Base-by-base conservation (phyloP, 768 basidiomycete species). In the Hydnum rufescens region DNA sequence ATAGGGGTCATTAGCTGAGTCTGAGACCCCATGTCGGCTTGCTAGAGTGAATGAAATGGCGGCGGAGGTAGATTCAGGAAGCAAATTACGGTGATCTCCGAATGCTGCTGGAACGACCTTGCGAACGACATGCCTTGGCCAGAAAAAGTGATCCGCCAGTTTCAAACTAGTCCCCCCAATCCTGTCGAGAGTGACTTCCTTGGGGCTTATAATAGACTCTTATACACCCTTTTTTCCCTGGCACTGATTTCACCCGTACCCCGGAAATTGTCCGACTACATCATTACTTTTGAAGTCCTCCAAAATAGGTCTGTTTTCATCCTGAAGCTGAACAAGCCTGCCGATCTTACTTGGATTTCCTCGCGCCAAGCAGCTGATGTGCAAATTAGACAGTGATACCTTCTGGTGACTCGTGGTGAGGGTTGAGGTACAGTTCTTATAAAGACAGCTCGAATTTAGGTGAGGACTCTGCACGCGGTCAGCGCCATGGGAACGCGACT, bases 161-260 rank as follows among this genome's bases (percentile, higher is more conserved):
- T 54, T 19, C 3, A 22, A 13, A 18, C 31, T 1, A 30, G 32
- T 51, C 51, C 53, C 3, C 30, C 23, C 4, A 54, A 36, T 18
- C 30, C 52, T 5, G 4, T 19, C 31, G 54, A 53, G 42, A 56
- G n/a, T 26, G 55, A n/a, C 36, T 58, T 55, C 39, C 49, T 57
- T 49, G 63, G 55, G 16, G 56, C 65, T 3, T 67, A 65, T 56
- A 68, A 66, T 57, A 67, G 66, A 49, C 63, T 68, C 5, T 55
- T 68, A 18, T 58, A 65, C 56, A 64, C 61, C 1, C 62, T 67
- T 25, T 68, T 67, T 64, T 65, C 19, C 58, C 60, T 22, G 63
- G 65, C 51, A 61, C 63, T 1, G 59, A 62, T n/a, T 67, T 62
- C 57, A 60, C 2, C 55, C 60, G 32, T 64, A 58, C n/a, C 59